Percentiles rank a stretch among this genome's conserved stretches.
These are phyloP conservation scores for Suhomyces ambrosiae DNA, from an alignment of 1,139 yeast genomes.

Conservation along the genomic window DNA sequence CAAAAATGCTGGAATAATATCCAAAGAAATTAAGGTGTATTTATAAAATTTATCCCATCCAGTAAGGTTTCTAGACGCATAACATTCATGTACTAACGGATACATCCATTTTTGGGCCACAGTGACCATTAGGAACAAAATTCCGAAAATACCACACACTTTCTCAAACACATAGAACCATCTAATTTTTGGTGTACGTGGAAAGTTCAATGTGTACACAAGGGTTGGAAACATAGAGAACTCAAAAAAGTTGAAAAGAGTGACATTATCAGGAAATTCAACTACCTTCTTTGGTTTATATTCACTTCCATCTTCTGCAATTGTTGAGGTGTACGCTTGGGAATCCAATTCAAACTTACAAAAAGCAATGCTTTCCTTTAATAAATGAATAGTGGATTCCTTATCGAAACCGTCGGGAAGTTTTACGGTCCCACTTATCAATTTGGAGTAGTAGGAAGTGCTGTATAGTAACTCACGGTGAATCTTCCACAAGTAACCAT, in stretches of 20 bases:
- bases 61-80: constrained; percentile 48
- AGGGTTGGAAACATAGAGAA: constrained; percentile 91
- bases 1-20: constrained; percentile 77
- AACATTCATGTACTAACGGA: constrained; percentile 69
- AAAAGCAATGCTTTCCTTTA: constrained; percentile 55
- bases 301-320: constrained; percentile 15
- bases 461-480: constrained; percentile 58
- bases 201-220: constrained; percentile 78
- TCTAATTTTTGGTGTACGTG: constrained; percentile 70
- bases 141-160: constrained; percentile 79
- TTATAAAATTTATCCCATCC: constrained; percentile 46
- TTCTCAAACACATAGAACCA: constrained; percentile 73
- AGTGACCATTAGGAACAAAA: constrained; percentile 77
- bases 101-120: constrained; percentile 78
- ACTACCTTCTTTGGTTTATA: constrained; percentile 24
- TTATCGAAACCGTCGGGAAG: constrained; percentile 23
- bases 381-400: constrained; percentile 28
- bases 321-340: constrained; percentile 38
- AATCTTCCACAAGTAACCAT: constrained; percentile 81
- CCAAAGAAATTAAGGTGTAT: constrained; percentile 68
- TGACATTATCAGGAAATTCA: constrained; percentile 71
- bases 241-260: constrained; percentile 64
- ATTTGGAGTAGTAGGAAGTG: constrained; percentile 29
- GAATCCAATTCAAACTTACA: constrained; percentile 64
- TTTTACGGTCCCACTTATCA: constrained; percentile 17